Evolutionary conservation across 176 grass and related monocot genomes (phyloP), one percentile per base, ranked within the genome.

Genomic region (Olyra latifolia): DNA sequence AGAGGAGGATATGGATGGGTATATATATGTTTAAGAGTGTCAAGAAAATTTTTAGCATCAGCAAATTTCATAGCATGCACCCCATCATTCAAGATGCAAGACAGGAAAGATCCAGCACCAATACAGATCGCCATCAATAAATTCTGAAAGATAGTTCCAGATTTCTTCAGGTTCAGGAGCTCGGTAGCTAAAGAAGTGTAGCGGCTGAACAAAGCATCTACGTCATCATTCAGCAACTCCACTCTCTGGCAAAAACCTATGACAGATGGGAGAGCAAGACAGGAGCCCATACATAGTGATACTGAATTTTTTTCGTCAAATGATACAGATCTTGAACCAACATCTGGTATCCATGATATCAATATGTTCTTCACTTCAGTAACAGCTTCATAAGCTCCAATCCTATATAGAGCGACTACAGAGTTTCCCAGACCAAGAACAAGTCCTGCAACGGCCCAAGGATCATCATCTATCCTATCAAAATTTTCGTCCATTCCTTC

Each of bases 221-320:
- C 75, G 46, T 98, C 88, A 32, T 89, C 80, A 71, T 89, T 74
- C 74, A 86, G 57, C 75, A 98, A 81, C 49, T 98, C 92, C 66
- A 93, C 70, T 87, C 86, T 98, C 82, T 91, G 86, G 65, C 90
- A 98, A 84, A 98, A 98, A 75, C 86, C 81, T 57, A 90, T 67
- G 4, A 93, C 90, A 84, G 79, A 82, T 65, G 90, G 95, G 78
- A 98, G 92, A 76, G 74, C 87, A 64, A 98, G 74, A 69, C 92
- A 98, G 59, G 92, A 89, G 20, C 92, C 95, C 61, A 98, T 87
- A 74, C 81, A 93, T 20, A 98, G 86, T 0, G 83, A 80, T 71
- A 78, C 69, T 53, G 80, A 77, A 75, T 89, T 83, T 44, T 73
- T 80, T 83, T 89, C 78, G 72, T 93, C 62, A 66, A 87, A 89